phyloP scores from a whole-genome alignment of 139 green algal genomes.

The Marvania coccoides region DNA sequence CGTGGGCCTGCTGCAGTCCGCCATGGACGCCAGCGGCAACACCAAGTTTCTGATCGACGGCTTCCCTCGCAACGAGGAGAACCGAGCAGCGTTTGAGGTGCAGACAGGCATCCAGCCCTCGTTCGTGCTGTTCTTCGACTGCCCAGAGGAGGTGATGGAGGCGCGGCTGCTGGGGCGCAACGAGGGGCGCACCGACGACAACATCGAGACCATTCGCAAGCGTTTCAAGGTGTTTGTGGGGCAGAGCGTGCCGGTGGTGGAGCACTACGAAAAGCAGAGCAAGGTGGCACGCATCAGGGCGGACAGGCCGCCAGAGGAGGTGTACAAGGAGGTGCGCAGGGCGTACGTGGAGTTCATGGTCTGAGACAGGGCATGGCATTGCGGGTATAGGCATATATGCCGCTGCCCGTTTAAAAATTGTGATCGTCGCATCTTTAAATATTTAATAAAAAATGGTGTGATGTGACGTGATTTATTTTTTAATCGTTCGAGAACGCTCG shows the following conservation, averaged over 20 bases:
- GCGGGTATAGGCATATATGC: too few relatives aligned
- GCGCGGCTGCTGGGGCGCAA: constrained; percentile 78
- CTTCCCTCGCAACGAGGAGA: constrained; percentile 91
- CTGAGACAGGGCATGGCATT: too few relatives aligned
- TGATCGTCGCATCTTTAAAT: too few relatives aligned
- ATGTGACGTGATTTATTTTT: too few relatives aligned
- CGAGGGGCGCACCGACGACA: constrained; percentile 91
- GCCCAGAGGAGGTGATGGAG: constrained; percentile 83
- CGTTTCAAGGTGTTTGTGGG: constrained; percentile 87
- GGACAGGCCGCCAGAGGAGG: constrained; percentile 43
- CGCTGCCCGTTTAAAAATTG: too few relatives aligned
- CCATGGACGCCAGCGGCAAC: constrained; percentile 67
- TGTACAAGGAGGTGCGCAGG: constrained; percentile 52
- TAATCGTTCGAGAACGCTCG: too few relatives aligned
- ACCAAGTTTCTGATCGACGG: constrained; percentile 87
- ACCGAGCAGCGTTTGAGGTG: constrained; percentile 74
- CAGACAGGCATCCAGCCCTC: constrained; percentile 68
- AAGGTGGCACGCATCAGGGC: constrained; percentile 60
- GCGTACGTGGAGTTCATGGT: constrained; percentile 6
- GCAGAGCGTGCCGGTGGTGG: constrained; percentile 72
- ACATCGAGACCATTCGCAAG: constrained; percentile 93
- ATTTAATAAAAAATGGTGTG: too few relatives aligned
- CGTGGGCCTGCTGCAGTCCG: constrained; percentile 74
- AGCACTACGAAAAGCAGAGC: constrained; percentile 61
- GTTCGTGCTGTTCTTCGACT: constrained; percentile 94